phyloP scores from a whole-genome alignment of 116 monocot genomes.

The Dioscorea cayenensis region DNA sequence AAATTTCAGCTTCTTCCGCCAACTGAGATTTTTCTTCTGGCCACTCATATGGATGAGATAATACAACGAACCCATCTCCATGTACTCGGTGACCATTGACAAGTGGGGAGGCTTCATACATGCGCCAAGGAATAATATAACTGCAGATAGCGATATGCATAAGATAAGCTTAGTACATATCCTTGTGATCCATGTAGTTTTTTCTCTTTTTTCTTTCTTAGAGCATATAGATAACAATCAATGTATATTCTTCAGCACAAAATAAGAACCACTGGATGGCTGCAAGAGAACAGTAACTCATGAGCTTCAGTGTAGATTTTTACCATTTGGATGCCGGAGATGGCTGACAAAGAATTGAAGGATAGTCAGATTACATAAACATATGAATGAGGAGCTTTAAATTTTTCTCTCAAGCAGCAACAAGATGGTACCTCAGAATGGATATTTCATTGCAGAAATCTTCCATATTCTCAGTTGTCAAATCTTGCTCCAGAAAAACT shows the following conservation, averaged over 20 bases:
- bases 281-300: not conserved
- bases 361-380: not conserved
- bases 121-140: constrained; percentile 93
- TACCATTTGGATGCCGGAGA: constrained; percentile 99
- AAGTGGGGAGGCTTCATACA: constrained; percentile 94
- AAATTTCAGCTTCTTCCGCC: constrained; percentile 90
- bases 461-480: constrained; percentile 96
- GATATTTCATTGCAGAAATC: constrained; percentile 98
- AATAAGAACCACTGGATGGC: not conserved
- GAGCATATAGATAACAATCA: not conserved
- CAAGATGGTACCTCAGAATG: constrained; percentile 66
- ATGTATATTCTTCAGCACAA: not conserved
- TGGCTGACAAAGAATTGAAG: constrained; percentile 59
- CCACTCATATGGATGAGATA: constrained; percentile 93
- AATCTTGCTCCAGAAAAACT: constrained; percentile 92
- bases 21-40: constrained; percentile 90
- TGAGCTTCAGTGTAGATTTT: constrained; percentile 3
- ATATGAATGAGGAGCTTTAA: not conserved
- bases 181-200: not conserved
- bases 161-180: not conserved
- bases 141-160: constrained; percentile 35
- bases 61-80: constrained; percentile 99
- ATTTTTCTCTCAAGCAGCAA: not conserved
- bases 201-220: not conserved
- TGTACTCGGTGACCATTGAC: constrained; percentile 97